phyloP scores from a whole-genome alignment of 163 green algal genomes.

The Scenedesmus sp. region DNA sequence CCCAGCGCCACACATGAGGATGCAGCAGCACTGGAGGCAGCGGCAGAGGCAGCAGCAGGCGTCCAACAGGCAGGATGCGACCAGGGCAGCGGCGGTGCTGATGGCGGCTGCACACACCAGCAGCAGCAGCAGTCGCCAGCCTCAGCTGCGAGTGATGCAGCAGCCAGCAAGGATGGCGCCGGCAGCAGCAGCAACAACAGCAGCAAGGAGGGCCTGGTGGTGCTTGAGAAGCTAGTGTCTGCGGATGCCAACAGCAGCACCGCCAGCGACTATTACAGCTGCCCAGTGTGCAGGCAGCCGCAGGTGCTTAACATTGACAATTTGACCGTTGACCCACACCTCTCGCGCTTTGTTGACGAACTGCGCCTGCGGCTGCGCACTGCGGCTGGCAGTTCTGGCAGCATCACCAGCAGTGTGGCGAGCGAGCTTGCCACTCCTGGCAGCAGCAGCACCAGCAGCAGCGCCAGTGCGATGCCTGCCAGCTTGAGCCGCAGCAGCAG shows the following conservation, averaged over 20 bases:
- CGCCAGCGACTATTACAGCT: slow-evolving; percentile 77
- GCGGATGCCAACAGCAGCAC: slow-evolving; percentile 27
- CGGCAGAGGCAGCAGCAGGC: background rate
- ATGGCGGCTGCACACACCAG: background rate
- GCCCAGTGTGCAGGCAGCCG: slow-evolving; percentile 88
- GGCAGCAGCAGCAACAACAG: slow-evolving; percentile 25
- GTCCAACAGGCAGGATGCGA: background rate
- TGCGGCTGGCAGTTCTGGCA: slow-evolving; percentile 18
- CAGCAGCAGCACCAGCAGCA: slow-evolving; percentile 22
- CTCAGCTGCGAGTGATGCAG: background rate
- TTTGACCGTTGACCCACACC: slow-evolving; percentile 81
- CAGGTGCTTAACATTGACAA: slow-evolving; percentile 86
- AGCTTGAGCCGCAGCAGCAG: slow-evolving; percentile 40
- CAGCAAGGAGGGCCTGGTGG: slow-evolving; percentile 41
- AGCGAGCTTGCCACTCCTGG: background rate
- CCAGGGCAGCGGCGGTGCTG: slow-evolving; percentile 9
- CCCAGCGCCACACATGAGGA: background rate
- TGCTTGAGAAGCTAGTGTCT: slow-evolving; percentile 68
- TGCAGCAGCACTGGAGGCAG: background rate
- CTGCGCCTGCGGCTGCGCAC: slow-evolving; percentile 47
- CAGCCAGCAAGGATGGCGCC: background rate
- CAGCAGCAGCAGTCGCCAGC: background rate
- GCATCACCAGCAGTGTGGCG: slow-evolving; percentile 18
- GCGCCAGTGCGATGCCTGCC: background rate
- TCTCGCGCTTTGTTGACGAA: slow-evolving; percentile 78